Evolutionary conservation across 345 rosid genomes (phyloP).

Genomic region (Corymbia maculata): DNA sequence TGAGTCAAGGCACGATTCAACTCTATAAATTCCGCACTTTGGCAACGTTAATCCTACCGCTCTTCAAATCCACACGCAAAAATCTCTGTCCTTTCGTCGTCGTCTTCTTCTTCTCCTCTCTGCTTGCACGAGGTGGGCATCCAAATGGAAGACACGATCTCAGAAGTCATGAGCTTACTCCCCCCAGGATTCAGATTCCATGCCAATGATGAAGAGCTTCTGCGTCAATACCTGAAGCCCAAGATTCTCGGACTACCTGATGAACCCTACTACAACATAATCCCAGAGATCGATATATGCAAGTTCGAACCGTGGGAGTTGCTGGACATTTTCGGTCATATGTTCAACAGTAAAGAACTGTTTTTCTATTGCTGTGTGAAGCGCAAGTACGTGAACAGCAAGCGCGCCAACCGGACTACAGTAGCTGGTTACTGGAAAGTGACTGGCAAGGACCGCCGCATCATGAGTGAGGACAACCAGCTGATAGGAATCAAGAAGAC

Average conservation of each 20-base stretch:
- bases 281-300: slow-evolving; percentile 24
- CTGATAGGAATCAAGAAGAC: slow-evolving; percentile 31
- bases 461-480: not conserved
- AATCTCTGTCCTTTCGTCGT: not conserved
- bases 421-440: slow-evolving; percentile 41
- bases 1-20: not conserved
- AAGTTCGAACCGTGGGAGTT: slow-evolving; percentile 39
- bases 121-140: not conserved
- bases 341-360: slow-evolving; percentile 13
- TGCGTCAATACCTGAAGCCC: slow-evolving; percentile 14
- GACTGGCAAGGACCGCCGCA: slow-evolving; percentile 13
- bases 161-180: not conserved
- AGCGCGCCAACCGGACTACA: slow-evolving; percentile 7
- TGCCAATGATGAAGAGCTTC: slow-evolving; percentile 33
- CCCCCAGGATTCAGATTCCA: slow-evolving; percentile 27
- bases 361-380: slow-evolving; percentile 21
- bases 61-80: not conserved
- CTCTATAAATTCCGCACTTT: not conserved
- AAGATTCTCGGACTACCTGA: slow-evolving; percentile 13
- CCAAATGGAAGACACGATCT: not conserved
- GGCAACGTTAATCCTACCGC: not conserved
- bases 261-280: not conserved
- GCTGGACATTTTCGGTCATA: slow-evolving; percentile 5
- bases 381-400: slow-evolving; percentile 10
- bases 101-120: not conserved